Conservation (phyloP, 1,139 yeast genomes). For the Ogataea hybrid region DNA sequence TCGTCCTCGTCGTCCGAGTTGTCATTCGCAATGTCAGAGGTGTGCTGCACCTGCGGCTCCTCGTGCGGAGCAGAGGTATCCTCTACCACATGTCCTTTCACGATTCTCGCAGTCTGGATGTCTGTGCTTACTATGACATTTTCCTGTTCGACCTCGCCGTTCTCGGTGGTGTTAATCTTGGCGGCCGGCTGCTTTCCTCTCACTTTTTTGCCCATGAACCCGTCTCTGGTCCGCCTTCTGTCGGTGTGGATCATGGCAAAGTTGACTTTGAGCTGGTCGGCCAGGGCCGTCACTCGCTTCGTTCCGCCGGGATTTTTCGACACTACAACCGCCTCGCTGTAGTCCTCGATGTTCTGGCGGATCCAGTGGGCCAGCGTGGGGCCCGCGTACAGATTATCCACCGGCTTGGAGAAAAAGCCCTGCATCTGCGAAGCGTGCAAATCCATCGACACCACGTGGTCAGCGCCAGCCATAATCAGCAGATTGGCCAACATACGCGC, state of each 20-base stretch:
- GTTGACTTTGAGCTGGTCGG: conserved; percentile 91
- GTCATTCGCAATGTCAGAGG: conserved; percentile 58
- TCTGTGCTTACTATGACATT: conserved; percentile 71
- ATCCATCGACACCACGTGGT: conserved; percentile 97
- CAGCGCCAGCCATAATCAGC: conserved; percentile 98
- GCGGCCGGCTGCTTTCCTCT: conserved; percentile 29
- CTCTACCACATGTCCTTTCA: conserved; percentile 96
- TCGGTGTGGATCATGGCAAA: conserved; percentile 99
- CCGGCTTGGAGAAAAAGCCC: conserved; percentile 96
- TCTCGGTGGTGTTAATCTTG: conserved; percentile 27
- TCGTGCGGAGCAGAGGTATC: conserved; percentile 44
- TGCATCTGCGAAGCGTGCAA: conserved; percentile 99
- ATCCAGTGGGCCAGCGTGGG: conserved; percentile 98
- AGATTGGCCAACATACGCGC: conserved; percentile 98
- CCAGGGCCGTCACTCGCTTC: conserved; percentile 94
- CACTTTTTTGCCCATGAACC: conserved; percentile 41
- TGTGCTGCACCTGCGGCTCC: conserved; percentile 20
- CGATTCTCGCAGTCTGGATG: conserved; percentile 92
- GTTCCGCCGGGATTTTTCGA: conserved; percentile 99
- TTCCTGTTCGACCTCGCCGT: conserved; percentile 55
- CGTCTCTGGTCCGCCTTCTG: conserved; percentile 84
- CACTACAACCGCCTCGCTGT: conserved; percentile 81
- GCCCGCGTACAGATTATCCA: conserved; percentile 93
- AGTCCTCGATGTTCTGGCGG: conserved; percentile 81
- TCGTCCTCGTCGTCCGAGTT: conserved; percentile 88